phyloP scores from a whole-genome alignment of 352 stramenopile species.

The Bremia lactucae region DNA sequence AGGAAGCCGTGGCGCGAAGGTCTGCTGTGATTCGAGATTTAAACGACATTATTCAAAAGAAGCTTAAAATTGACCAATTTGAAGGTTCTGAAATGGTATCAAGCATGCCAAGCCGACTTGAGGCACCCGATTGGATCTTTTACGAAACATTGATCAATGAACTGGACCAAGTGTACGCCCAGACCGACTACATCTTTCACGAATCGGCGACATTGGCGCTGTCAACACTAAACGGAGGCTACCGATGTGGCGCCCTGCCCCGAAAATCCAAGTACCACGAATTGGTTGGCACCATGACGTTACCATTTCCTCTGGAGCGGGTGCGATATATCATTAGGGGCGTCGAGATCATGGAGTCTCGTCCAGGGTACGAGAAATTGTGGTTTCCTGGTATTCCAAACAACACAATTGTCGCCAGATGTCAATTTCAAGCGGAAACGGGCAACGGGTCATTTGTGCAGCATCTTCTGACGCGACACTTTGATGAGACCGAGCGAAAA shows the following conservation, averaged over 20 bases:
- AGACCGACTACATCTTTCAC: constrained; percentile 14
- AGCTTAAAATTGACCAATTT: constrained; percentile 11
- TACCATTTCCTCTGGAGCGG: constrained; percentile 13
- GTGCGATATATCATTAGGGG: not conserved
- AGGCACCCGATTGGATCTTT: constrained; percentile 11
- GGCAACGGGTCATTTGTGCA: constrained; percentile 1
- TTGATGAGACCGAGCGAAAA: constrained; percentile 29
- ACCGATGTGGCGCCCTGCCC: too few species aligned
- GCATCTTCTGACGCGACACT: constrained; percentile 25
- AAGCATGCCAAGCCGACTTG: constrained; percentile 3
- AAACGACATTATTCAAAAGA: constrained; percentile 8
- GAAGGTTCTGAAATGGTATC: not conserved
- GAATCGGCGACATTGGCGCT: not conserved
- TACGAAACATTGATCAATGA: constrained; percentile 18
- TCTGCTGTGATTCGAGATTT: constrained; percentile 13
- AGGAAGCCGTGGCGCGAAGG: constrained; percentile 6
- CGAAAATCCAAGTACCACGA: constrained; percentile 10
- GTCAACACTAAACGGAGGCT: not conserved
- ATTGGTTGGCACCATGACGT: constrained; percentile 5
- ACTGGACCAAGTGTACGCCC: constrained; percentile 18
- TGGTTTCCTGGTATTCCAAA: constrained; percentile 18
- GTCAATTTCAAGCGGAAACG: constrained; percentile 3
- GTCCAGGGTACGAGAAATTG: constrained; percentile 7
- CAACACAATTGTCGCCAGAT: too few species aligned
- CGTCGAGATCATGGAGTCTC: constrained; percentile 7